Conservation (phyloP, 441 rosid species). For the Pelargonium cotyledonis region DNA sequence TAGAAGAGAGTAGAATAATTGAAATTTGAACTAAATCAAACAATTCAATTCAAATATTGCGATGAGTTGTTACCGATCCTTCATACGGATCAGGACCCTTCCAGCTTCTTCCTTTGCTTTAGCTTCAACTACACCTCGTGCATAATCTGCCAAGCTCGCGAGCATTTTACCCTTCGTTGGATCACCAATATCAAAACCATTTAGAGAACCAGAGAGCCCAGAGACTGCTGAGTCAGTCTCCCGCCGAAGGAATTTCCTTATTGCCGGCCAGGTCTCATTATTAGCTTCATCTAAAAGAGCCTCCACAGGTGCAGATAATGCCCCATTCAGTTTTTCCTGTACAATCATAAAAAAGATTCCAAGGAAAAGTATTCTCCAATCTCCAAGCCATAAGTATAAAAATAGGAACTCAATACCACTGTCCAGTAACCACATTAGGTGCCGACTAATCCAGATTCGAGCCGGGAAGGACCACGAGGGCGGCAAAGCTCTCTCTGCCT, state of each 20-base stretch:
- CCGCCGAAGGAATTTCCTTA: slow-evolving; percentile 59
- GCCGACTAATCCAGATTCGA: no score
- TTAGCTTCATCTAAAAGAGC: slow-evolving; percentile 87
- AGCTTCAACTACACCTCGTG: slow-evolving; percentile 70
- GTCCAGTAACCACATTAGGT: neutral
- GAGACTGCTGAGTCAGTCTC: slow-evolving; percentile 70
- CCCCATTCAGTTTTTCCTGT: slow-evolving; percentile 71
- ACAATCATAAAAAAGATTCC: slow-evolving; percentile 21
- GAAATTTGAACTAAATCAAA: slow-evolving; percentile 11
- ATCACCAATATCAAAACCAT: slow-evolving; percentile 77
- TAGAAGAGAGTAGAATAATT: neutral
- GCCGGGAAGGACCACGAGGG: no score
- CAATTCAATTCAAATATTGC: slow-evolving; percentile 14
- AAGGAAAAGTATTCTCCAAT: no score
- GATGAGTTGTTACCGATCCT: slow-evolving; percentile 59
- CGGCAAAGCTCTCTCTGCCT: no score
- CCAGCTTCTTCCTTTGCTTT: slow-evolving; percentile 93
- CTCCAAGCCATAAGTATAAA: neutral
- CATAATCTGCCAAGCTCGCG: slow-evolving; percentile 45
- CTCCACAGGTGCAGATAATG: slow-evolving; percentile 85
- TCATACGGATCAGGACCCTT: slow-evolving; percentile 80
- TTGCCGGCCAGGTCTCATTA: slow-evolving; percentile 82
- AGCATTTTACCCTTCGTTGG: slow-evolving; percentile 55
- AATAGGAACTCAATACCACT: neutral
- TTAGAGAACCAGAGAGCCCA: slow-evolving; percentile 56